These are phyloP conservation scores for Silene coronaria DNA, from an alignment of 179 eudicot genomes.

Conservation along the genomic window DNA sequence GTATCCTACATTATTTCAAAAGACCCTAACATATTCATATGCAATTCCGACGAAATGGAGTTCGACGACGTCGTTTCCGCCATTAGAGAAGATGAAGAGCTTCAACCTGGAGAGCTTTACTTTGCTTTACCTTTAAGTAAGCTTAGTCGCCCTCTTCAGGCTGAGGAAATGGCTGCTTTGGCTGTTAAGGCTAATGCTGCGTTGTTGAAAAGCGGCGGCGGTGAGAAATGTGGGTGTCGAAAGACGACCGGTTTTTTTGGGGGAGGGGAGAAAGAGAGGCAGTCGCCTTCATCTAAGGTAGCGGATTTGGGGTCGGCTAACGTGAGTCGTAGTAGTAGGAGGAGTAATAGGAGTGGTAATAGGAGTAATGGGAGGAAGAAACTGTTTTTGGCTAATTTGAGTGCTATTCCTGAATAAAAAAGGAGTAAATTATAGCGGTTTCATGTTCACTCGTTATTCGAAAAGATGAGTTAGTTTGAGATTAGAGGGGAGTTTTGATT, in stretches of 20 bases:
- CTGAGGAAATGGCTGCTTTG: conserved; percentile 86
- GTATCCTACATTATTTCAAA: conserved; percentile 47
- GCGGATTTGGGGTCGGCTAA: conserved; percentile 20
- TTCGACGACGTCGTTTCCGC: conserved; percentile 54
- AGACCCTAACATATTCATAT: conserved; percentile 47
- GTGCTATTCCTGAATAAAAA: conserved; percentile 25
- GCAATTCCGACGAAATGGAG: conserved; percentile 79
- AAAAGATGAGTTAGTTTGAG: background rate
- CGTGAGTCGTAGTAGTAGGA: background rate
- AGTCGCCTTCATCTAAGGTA: conserved; percentile 19
- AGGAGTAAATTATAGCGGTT: background rate
- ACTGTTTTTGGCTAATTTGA: conserved; percentile 27
- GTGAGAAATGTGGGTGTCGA: conserved; percentile 29
- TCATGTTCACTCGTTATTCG: background rate
- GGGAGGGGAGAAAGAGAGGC: background rate
- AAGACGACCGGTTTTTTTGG: conserved; percentile 20
- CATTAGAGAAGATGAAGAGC: conserved; percentile 48
- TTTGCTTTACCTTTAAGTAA: conserved; percentile 57
- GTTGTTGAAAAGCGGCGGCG: conserved; percentile 31
- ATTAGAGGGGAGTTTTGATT: background rate
- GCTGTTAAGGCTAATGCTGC: conserved; percentile 86
- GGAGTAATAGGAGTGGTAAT: conserved; percentile 3
- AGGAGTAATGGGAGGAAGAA: conserved; percentile 14
- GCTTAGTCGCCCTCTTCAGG: conserved; percentile 39
- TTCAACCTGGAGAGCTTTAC: conserved; percentile 64